A percentile compares a stretch with the other conserved stretches of the same genome.
Conservation (phyloP, 306 rosid genomes). For the Ziziphus jujuba region DNA sequence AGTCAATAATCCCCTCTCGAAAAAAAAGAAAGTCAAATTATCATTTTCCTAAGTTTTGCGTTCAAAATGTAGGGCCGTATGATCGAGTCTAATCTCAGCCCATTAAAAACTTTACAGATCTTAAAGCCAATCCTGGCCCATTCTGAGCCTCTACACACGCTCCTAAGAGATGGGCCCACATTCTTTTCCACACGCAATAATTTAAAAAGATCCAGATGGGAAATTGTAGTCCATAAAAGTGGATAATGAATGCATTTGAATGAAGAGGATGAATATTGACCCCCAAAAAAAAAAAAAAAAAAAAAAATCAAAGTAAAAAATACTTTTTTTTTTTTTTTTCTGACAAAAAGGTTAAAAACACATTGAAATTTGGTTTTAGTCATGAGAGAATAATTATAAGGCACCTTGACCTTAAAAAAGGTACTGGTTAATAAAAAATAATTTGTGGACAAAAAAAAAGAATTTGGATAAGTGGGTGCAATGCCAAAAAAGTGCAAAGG, state of each 20-base stretch:
- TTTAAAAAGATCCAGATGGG: conserved; percentile 6
- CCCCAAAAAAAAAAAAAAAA: not conserved
- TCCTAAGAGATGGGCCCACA: conserved; percentile 20
- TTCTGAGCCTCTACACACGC: conserved; percentile 2
- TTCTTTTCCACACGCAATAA: conserved; percentile 5
- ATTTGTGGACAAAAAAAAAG: too few species aligned
- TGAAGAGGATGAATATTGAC: not conserved
- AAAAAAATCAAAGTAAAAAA: too few species aligned
- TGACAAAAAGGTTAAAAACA: too few species aligned
- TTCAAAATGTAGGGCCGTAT: conserved; percentile 13
- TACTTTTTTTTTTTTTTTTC: too few species aligned
- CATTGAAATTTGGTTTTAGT: too few species aligned
- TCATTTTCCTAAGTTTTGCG: too few species aligned
- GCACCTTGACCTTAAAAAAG: not conserved
- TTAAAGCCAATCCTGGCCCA: conserved; percentile 14
- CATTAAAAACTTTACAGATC: conserved; percentile 3
- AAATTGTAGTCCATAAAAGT: not conserved
- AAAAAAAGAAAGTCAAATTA: too few species aligned
- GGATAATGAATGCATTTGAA: not conserved
- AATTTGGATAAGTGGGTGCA: too few species aligned
- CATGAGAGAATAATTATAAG: conserved; percentile 6
- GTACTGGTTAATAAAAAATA: not conserved
- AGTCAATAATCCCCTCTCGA: too few species aligned
- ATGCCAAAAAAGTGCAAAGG: too few species aligned
- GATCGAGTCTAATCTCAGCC: not conserved